phyloP scores from a whole-genome alignment of 2,329 filamentous ascomycete species.

The Scedosporium dehoogii region DNA sequence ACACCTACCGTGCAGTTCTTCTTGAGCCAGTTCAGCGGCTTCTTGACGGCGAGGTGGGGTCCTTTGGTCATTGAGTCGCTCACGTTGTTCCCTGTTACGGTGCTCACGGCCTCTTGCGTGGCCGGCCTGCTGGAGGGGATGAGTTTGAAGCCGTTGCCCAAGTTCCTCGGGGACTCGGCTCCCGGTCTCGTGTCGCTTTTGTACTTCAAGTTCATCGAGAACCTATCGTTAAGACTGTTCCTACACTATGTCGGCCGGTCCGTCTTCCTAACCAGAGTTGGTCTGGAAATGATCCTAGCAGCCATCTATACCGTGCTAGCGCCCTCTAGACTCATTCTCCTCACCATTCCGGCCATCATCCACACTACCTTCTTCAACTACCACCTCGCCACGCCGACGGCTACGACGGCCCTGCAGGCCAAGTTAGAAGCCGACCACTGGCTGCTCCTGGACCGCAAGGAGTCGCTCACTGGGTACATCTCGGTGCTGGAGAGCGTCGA shows the following conservation, averaged over 20 bases:
- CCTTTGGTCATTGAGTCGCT: constrained; percentile 65
- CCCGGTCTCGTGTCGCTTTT: constrained; percentile 58
- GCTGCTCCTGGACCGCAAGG: constrained; percentile 67
- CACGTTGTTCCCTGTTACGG: constrained; percentile 60
- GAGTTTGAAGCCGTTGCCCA: constrained; percentile 43
- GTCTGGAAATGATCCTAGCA: constrained; percentile 59
- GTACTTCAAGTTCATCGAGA: constrained; percentile 47
- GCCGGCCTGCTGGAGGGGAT: constrained; percentile 55
- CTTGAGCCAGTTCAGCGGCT: constrained; percentile 55
- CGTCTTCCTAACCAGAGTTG: constrained; percentile 58
- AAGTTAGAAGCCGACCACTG: constrained; percentile 58
- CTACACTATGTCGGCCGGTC: constrained; percentile 47
- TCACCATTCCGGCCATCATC: constrained; percentile 61
- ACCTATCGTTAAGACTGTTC: constrained; percentile 27
- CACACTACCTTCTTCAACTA: constrained; percentile 65
- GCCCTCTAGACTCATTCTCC: constrained; percentile 57
- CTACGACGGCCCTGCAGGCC: constrained; percentile 53
- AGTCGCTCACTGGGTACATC: constrained; percentile 85
- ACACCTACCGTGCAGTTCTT: constrained; percentile 64
- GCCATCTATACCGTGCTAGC: constrained; percentile 54
- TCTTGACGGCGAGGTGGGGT: constrained; percentile 59
- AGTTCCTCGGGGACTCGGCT: constrained; percentile 50
- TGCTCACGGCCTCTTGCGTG: constrained; percentile 53
- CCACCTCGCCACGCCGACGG: constrained; percentile 55
- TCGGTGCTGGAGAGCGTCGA: constrained; percentile 73